A percentile compares a stretch with the other conserved stretches of the same genome.
Evolutionary conservation across 805 yeast genomes (phyloP).

Genomic region (Metschnikowia sp.): DNA sequence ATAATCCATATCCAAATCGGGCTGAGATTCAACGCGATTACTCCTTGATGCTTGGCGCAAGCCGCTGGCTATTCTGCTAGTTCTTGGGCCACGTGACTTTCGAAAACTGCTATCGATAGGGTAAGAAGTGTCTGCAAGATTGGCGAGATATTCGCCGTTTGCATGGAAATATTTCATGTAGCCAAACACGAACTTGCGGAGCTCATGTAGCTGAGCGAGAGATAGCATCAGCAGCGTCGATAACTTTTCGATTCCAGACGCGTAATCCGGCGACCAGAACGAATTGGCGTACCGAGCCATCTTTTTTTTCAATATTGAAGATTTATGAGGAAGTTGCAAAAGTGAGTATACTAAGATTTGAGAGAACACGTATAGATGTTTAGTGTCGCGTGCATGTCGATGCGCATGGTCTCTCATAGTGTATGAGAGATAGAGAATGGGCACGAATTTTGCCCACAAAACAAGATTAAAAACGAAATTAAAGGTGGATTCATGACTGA

Average conservation of each 20-base stretch:
- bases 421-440: no score
- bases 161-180: constrained; percentile 35
- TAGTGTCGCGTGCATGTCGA: background rate
- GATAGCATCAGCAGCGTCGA: constrained; percentile 30
- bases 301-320: background rate
- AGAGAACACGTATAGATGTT: no score
- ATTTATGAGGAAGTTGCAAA: background rate
- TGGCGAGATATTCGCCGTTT: constrained; percentile 32
- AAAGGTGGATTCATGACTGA: no score
- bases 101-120: constrained; percentile 24
- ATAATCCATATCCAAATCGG: constrained; percentile 10
- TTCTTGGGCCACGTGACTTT: constrained; percentile 14
- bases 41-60: constrained; percentile 1
- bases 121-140: constrained; percentile 24
- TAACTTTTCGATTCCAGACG: constrained; percentile 32
- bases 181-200: constrained; percentile 34
- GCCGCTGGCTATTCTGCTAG: constrained; percentile 2
- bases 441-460: no score
- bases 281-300: constrained; percentile 28
- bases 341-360: no score
- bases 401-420: background rate
- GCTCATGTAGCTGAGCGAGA: constrained; percentile 38
- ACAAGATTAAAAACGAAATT: no score
- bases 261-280: constrained; percentile 43
- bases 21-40: background rate